Conservation (phyloP, 345 rosid species). For the Bretschneidera sinensis region DNA sequence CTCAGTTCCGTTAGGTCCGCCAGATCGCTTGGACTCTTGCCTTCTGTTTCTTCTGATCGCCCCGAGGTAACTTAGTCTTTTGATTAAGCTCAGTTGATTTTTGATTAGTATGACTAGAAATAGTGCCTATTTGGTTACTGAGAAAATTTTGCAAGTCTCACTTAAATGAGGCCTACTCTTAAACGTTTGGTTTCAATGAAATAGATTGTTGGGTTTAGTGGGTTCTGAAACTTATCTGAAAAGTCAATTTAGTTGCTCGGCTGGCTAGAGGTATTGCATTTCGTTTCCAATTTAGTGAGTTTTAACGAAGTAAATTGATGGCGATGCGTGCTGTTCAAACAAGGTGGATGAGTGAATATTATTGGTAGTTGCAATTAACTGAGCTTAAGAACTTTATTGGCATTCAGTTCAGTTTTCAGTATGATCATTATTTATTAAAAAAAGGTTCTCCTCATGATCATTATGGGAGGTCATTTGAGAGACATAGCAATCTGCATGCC, state of each 20-base stretch:
- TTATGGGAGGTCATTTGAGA: neutral
- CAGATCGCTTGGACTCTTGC: conserved; percentile 83
- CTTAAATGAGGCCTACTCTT: no score
- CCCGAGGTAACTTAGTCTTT: conserved; percentile 53
- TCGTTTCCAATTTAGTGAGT: neutral
- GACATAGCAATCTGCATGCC: no score
- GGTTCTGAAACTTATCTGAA: neutral
- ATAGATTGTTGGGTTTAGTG: neutral
- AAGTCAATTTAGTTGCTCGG: neutral
- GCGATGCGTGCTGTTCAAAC: neutral
- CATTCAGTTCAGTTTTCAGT: neutral
- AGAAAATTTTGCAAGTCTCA: neutral
- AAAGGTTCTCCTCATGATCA: no score
- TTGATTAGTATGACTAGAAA: neutral
- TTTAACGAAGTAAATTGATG: neutral
- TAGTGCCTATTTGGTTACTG: neutral
- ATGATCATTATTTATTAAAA: no score
- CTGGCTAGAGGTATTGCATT: neutral
- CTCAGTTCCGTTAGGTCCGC: conserved; percentile 94
- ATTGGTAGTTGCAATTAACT: neutral
- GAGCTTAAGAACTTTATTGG: neutral
- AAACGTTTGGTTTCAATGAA: no score
- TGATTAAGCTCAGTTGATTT: neutral
- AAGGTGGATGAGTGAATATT: no score
- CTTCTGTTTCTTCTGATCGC: conserved; percentile 62